Percentiles rank a stretch among this genome's conserved stretches.
Evolutionary conservation across 2,329 filamentous ascomycete species (phyloP).

Genomic region (Colletotrichum trifolii): DNA sequence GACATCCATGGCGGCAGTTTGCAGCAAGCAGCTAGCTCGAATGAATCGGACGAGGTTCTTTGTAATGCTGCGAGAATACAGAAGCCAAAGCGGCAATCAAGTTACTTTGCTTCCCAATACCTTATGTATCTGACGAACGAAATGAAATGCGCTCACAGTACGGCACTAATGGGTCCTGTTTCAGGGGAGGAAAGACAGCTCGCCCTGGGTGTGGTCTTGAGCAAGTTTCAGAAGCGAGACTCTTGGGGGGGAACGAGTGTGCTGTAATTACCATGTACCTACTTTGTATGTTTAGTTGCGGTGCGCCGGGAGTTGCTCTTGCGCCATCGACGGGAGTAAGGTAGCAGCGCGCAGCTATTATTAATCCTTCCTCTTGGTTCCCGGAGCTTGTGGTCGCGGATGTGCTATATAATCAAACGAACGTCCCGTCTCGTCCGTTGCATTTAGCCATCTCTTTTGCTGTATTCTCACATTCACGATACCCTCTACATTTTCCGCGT

Average conservation of each 20-base stretch:
- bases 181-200: slow-evolving; percentile 26
- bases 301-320: slow-evolving; percentile 20
- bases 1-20: slow-evolving; percentile 16
- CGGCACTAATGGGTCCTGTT: slow-evolving; percentile 27
- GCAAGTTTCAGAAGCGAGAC: slow-evolving; percentile 38
- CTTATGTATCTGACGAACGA: background rate
- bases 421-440: background rate
- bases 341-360: slow-evolving; percentile 13
- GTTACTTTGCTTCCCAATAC: too few species aligned
- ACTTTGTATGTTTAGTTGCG: slow-evolving; percentile 11
- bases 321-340: slow-evolving; percentile 24
- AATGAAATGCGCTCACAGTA: slow-evolving; percentile 34
- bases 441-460: too few species aligned
- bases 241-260: slow-evolving; percentile 16
- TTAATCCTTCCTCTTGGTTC: slow-evolving; percentile 16
- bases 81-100: too few species aligned
- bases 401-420: slow-evolving; percentile 26
- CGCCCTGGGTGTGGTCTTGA: slow-evolving; percentile 17
- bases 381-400: background rate
- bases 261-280: slow-evolving; percentile 5
- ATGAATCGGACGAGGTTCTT: background rate
- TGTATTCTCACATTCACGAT: slow-evolving; percentile 1
- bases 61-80: too few species aligned
- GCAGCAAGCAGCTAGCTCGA: background rate
- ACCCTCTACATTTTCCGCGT: slow-evolving; percentile 3